Base-by-base conservation (phyloP, 148 eudicot species). In the Chenopodium quinoa region DNA sequence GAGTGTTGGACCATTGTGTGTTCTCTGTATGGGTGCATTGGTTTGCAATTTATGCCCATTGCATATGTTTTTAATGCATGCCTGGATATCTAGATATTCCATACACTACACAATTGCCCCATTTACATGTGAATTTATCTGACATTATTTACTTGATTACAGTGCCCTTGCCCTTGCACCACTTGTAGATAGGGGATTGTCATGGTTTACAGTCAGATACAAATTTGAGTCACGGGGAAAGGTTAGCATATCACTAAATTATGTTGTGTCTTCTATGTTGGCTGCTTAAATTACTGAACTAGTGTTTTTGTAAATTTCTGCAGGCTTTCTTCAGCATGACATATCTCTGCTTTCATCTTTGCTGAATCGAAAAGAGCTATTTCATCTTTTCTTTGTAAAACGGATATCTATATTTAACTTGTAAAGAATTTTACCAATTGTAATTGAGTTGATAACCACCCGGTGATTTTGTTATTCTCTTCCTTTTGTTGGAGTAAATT, bases 141-240 rank as follows among this genome's bases (percentile, higher is more conserved):
- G 19, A 48, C 44, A 25, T 19, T 29, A 32, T 10, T 17, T n/a
- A 62, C 31, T 0, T 62, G 3, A 65, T 62, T 89, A 86, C 91
- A 92, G 97, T 90, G 94, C 97, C 78, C 87, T 92, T 79, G 94
- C 97, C 25, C 90, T 92, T 78, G 97, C 97, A 54, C 97, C 97
- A 69, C 71, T 92, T 62, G 97, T 91, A 31, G 94, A 90, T 56
- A 87, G 77, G 79, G 94, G 91, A 25, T 83, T 92, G 81, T 85
- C 92, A 50, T 89, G 94, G 94, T 91, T 92, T 82, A 90, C 94
- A 47, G 79, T 66, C 58, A 91, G 82, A 79, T 88, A 82, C 83
- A 88, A 89, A 75, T 92, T 92, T 75, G 82, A 88, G 70, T 92
- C 94, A 34, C 91, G 88, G 44, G 91, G 91, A 52, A 92, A 91